Evolutionary conservation across 75 land plant genomes (phyloP), one percentile per base, ranked within the genome.

Genomic region (Sequoiadendron giganteum): DNA sequence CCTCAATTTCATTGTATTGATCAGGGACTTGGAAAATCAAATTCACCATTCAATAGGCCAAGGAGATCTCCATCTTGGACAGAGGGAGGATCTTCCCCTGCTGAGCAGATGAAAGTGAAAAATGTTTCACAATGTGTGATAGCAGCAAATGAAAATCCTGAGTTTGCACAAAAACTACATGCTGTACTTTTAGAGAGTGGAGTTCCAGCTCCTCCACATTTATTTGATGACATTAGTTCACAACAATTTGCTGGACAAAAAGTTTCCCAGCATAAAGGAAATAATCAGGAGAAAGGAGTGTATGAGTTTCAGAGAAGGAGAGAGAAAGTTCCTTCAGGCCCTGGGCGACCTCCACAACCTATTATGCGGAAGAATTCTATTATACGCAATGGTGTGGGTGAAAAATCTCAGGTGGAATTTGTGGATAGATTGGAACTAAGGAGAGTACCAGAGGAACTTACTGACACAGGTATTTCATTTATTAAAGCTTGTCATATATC

Each of bases 121-220:
- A 90, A 93, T 91, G 96, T 95, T 55, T 96, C 97, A 25, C 92
- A 95, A 39, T 95, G 90, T 90, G 93, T 96, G 65, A 93, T 95
- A 40, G 97, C 95, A 21, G 94, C 97, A 36, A 89, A 89, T 45
- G 90, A 92, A 84, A 89, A 96, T 87, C 98, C 98, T 6, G 91
- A 91, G 81, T 94, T 96, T 87, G 97, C 98, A 43, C 93, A 93
- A 88, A 96, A 92, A 88, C 88, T 96, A 14, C 97, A 96, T 90
- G 97, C 95, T 88, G 95, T 94, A 21, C 84, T 96, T 36, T 88
- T 92, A 81, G 95, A 96, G 82, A 96, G 93, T 91, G 97, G 95
- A 73, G 92, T 94, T n/a, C 85, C 92, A 55, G 91, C 97, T 45
- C 97, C 97, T 84, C 88, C 91, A 55, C 89, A 95, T 90, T 91